Percentiles rank a stretch among this genome's conserved stretches.
These are phyloP conservation scores for Podaxis rugospora DNA, from an alignment of 768 basidiomycete genomes.

Conservation along the genomic window DNA sequence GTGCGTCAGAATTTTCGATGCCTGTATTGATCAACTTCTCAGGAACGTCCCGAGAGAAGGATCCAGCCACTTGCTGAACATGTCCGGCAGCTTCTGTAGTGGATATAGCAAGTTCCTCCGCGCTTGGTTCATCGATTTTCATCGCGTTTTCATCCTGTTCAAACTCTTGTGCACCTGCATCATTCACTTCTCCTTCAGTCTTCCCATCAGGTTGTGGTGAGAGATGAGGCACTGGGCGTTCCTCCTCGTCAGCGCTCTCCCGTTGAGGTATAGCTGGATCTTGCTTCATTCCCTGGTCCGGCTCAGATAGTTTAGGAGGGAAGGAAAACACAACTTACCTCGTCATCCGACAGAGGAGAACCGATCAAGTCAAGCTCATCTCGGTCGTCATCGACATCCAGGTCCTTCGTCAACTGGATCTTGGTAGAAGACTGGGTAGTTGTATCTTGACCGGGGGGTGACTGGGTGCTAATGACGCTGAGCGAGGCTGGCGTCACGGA, in stretches of 20 bases:
- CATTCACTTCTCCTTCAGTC: not conserved
- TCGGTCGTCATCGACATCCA: slow-evolving; percentile 23
- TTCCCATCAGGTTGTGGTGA: not conserved
- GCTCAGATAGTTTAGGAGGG: not conserved
- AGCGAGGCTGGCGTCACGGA: not conserved
- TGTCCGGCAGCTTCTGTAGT: not conserved
- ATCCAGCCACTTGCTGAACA: not conserved
- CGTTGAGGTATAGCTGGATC: not conserved
- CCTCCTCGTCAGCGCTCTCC: not conserved
- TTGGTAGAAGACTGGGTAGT: not conserved
- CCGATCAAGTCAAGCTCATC: slow-evolving; percentile 40
- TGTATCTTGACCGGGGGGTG: not conserved
- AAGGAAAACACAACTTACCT: not conserved
- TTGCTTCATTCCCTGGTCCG: not conserved
- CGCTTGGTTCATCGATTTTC: slow-evolving; percentile 10
- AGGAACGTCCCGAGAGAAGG: not conserved
- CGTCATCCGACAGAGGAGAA: slow-evolving; percentile 16
- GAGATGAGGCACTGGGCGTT: not conserved
- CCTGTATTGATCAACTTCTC: not conserved
- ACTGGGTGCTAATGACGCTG: not conserved
- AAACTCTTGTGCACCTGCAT: not conserved
- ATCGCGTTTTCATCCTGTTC: slow-evolving; percentile 10
- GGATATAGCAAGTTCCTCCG: not conserved
- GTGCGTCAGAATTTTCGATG: slow-evolving; percentile 1
- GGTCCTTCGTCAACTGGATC: slow-evolving; percentile 10